Percentiles rank a stretch among this genome's conserved stretches.
These are phyloP conservation scores for Candida neerlandica DNA, from an alignment of 1,139 yeast genomes.

Conservation along the genomic window DNA sequence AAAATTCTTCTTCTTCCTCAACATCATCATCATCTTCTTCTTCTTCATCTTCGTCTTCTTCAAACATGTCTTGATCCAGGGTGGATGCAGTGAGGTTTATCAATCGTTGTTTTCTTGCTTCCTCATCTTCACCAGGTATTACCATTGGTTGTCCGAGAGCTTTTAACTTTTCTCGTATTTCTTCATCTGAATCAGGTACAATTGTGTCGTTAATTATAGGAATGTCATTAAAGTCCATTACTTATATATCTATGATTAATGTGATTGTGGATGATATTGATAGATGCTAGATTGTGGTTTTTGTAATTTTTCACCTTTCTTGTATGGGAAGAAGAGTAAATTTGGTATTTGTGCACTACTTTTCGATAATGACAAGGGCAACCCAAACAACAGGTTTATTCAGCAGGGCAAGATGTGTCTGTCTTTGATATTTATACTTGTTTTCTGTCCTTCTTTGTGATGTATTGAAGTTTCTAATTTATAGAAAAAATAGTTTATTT, in stretches of 20 bases:
- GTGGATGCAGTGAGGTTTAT: conserved; percentile 18
- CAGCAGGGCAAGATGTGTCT: too few relatives aligned
- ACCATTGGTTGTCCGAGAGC: conserved; percentile 62
- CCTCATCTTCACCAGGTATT: conserved; percentile 60
- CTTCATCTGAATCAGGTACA: conserved; percentile 67
- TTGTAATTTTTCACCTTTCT: too few relatives aligned
- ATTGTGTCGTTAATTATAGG: conserved; percentile 30
- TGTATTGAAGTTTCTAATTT: too few relatives aligned
- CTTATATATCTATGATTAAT: neutral
- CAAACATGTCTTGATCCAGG: conserved; percentile 21
- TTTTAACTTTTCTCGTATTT: conserved; percentile 53
- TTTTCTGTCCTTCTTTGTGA: too few relatives aligned
- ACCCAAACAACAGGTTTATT: too few relatives aligned
- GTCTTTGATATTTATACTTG: too few relatives aligned
- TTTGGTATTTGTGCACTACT: too few relatives aligned
- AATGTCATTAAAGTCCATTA: conserved; percentile 24
- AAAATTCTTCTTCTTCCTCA: conserved; percentile 66
- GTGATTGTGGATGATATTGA: neutral
- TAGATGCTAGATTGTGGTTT: neutral
- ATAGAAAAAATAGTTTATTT: too few relatives aligned
- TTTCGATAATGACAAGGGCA: too few relatives aligned
- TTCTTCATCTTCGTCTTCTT: conserved; percentile 25
- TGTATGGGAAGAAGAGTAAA: too few relatives aligned
- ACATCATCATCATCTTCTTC: conserved; percentile 47
- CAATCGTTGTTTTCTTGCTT: conserved; percentile 63